phyloP scores from a whole-genome alignment of 2,329 filamentous ascomycete species.

The Aureobasidium zeae region DNA sequence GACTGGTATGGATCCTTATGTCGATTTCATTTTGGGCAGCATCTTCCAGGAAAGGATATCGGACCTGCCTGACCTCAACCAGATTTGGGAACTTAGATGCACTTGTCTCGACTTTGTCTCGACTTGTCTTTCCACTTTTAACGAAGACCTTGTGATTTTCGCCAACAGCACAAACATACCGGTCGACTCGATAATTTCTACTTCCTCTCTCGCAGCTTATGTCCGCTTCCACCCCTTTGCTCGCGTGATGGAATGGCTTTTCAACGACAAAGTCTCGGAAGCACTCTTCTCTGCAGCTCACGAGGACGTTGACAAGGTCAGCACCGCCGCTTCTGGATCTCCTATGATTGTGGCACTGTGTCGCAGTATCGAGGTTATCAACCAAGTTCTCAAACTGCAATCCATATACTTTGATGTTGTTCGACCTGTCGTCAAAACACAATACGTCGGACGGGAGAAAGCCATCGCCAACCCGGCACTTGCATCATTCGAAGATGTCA shows the following conservation, averaged over 20 bases:
- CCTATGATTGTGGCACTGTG: slow-evolving; percentile 72
- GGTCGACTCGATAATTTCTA: slow-evolving; percentile 64
- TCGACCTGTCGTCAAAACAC: slow-evolving; percentile 62
- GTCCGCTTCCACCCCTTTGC: slow-evolving; percentile 84
- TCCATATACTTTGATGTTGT: slow-evolving; percentile 87
- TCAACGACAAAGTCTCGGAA: slow-evolving; percentile 79
- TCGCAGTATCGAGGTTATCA: slow-evolving; percentile 73
- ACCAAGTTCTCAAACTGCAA: slow-evolving; percentile 74
- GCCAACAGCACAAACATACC: slow-evolving; percentile 67
- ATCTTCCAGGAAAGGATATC: slow-evolving; percentile 43
- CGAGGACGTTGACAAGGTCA: slow-evolving; percentile 63
- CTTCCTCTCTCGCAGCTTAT: slow-evolving; percentile 69
- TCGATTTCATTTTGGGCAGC: slow-evolving; percentile 80
- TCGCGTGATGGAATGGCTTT: slow-evolving; percentile 95
- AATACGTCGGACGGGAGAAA: slow-evolving; percentile 49
- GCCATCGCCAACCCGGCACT: slow-evolving; percentile 67
- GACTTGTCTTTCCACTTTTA: slow-evolving; percentile 74
- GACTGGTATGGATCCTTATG: slow-evolving; percentile 81
- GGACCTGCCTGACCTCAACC: slow-evolving; percentile 56
- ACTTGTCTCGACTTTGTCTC: slow-evolving; percentile 77
- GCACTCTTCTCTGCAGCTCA: slow-evolving; percentile 71
- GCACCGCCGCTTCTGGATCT: slow-evolving; percentile 64
- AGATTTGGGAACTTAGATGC: slow-evolving; percentile 64
- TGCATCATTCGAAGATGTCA: slow-evolving; percentile 83
- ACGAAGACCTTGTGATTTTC: slow-evolving; percentile 83